Base-by-base conservation (phyloP, 257 asterid genomes). In the Forsythia suspensa region DNA sequence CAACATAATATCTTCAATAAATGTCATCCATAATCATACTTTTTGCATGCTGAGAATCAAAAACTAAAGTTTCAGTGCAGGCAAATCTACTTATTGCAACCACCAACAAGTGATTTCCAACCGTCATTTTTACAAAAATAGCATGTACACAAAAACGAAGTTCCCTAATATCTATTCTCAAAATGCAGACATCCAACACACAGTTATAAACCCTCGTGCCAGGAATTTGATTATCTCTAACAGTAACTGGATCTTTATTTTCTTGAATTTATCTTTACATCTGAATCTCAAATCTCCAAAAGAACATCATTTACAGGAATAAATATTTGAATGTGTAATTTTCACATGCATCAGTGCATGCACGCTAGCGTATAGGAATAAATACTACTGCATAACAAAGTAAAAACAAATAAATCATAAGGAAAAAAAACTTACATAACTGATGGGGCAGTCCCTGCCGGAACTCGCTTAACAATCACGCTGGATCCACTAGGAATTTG, bases 391-490 rank as follows among this genome's bases (percentile, higher is more conserved):
- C 3, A 59, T 12, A 46, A 13, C 55, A 46, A 48, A 15, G 57
- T 48, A 12, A 12, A 46, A 46, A 5, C 55, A 46, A 46, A 48
- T 5, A 48, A 59, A 59, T 59, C 5, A n/a, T 57, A 57, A 18
- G 29, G n/a, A 39, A 29, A 29, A 24, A 8, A 24, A 29, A 29
- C 70, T 63, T 63, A 63, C 70, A 63, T 21, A 11, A 10, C 70
- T 18, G 70, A 63, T 3, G 70, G 70, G 18, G 29, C 40, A 10
- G 70, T 24, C 70, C 70, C 40, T 11, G 70, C 70, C 1, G 70
- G 70, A 29, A 63, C 70, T 63, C 70, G 70, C 70, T 63, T 63
- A 29, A 63, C 70, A 24, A 63, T 63, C 70, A 63, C 70, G 70
- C 70, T 63, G 38, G 70, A 63, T 63, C 70, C 70, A 36, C 40